Conservation (phyloP, 2,329 filamentous ascomycete genomes). For the Pseudogymnoascus sp. region DNA sequence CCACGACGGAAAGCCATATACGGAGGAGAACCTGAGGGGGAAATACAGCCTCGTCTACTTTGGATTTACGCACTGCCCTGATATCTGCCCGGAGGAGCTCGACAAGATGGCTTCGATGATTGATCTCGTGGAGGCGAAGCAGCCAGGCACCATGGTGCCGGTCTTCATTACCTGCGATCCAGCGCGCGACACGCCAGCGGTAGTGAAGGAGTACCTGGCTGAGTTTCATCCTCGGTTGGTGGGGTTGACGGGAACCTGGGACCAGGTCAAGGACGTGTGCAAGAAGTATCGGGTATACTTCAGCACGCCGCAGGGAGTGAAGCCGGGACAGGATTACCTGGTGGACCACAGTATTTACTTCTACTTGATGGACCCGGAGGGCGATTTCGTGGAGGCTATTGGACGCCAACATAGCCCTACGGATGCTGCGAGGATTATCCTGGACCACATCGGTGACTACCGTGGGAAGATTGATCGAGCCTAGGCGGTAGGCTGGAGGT, state of each 20-base stretch:
- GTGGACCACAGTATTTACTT: conserved; percentile 99
- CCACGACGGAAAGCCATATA: conserved; percentile 71
- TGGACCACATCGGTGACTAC: conserved; percentile 79
- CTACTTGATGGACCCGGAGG: conserved; percentile 97
- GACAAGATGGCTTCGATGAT: conserved; percentile 99
- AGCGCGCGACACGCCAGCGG: conserved; percentile 76
- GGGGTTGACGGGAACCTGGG: conserved; percentile 87
- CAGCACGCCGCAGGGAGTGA: conserved; percentile 79
- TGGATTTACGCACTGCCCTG: conserved; percentile 95
- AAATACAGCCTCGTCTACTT: conserved; percentile 91
- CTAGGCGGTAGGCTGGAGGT: neutral
- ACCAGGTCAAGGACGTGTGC: conserved; percentile 88
- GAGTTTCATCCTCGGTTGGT: conserved; percentile 87
- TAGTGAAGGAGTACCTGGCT: conserved; percentile 74
- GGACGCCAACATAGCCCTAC: conserved; percentile 90
- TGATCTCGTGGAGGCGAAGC: conserved; percentile 56
- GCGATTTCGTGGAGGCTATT: conserved; percentile 95
- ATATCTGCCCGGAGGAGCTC: conserved; percentile 97
- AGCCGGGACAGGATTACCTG: conserved; percentile 91
- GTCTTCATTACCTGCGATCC: conserved; percentile 97
- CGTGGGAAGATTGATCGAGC: conserved; percentile 33
- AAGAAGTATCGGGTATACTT: conserved; percentile 98
- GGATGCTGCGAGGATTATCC: conserved; percentile 74
- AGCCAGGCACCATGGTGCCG: conserved; percentile 35
- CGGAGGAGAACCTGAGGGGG: conserved; percentile 74